Evolutionary conservation across 2,329 filamentous ascomycete genomes (phyloP), one percentile per base, ranked within the genome.

Genomic region (Ceratocystiopsis minuta): DNA sequence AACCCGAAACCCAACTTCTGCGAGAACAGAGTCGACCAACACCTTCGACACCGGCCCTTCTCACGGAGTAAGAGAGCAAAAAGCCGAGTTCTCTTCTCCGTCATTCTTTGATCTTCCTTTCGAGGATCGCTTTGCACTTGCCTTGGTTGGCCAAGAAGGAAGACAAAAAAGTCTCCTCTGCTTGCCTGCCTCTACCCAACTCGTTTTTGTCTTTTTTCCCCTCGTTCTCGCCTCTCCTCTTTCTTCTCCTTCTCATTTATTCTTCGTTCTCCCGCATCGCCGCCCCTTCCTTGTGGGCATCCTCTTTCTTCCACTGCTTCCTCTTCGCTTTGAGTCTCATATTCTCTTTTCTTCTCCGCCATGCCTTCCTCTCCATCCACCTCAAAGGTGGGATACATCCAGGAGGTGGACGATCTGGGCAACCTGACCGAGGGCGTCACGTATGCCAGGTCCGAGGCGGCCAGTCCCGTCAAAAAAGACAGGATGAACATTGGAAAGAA

Each of bases 401-500:
- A 72, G 53, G 70, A 72, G 43, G 65, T 58, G 38, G 66, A 71
- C 51, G 67, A 71, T 40, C 57, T 60, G 13, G 66, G 61, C 35
- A 64, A 63, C 42, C 54, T 60, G 33, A 52, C 60, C 16, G 54
- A 58, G 40, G 57, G 54, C 16, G 38, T 40, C 46, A 56, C 57
- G 45, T 72, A 70, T 55, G 68, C 69, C 48, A 57, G 57, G 32
- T 68, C 66, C 28, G 56, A 61, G 41, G 62, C 59, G n/a, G 55
- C 61, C 28, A 64, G 62, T 48, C 63, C 65, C 11, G 54, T 51
- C 40, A 70, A 28, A 28, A 28, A 66, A 47, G 62, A 70, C 50
- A 61, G 60, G 31, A 63, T 70, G 51, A 73, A 72, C 53, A 70
- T 64, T 16, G 55, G 67, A 47, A 67, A 66, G 46, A 63, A 54